Base-by-base conservation (phyloP, 345 rosid species). In the Mangifera indica region DNA sequence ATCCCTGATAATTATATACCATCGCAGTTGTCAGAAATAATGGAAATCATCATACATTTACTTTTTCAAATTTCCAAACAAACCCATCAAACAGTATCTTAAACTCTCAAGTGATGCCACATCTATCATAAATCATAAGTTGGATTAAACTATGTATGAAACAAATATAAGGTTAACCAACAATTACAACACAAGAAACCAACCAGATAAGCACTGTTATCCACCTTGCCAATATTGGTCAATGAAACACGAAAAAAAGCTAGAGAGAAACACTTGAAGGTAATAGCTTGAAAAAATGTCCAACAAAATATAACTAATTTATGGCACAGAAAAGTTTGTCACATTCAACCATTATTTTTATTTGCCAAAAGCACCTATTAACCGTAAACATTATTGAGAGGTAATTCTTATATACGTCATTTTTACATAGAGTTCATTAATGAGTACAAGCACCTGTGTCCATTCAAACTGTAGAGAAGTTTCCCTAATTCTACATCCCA, bases 401-500 rank as follows among this genome's bases (percentile, higher is more conserved):
- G 37, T 62, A 17, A 62, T 61, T 49, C 56, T 62, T 48, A 0
- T 24, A 10, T 21, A 4, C 10, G 15, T 7, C 2, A 2, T 17
- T 44, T 42, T 24, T 22, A 24, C 2, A 46, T 46, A n/a, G 26
- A 72, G 20, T 45, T 59, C 17, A 67, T 44, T 51, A 67, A 26
- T 26, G 18, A 69, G 34, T 51, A 60, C 56, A 4, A 56, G 21
- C 79, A 93, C 99, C 93, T 87, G 91, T 96, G 99, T 34, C 98
- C 98, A 53, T 89, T 85, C 82, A 96, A 88, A 80, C 89, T 92
- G 84, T 81, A 74, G 67, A 89, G 80, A 81, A 93, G 91, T 81
- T 87, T 96, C 58, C 99, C 99, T 51, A 80, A 84, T 63, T 96
- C 97, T 71, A 91, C 96, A 77, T 96, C 99, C 99, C 98, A 96